Percentiles rank a stretch among this genome's conserved stretches.
Conservation (phyloP, 768 basidiomycete genomes). For the Phanerochaete carnosa region DNA sequence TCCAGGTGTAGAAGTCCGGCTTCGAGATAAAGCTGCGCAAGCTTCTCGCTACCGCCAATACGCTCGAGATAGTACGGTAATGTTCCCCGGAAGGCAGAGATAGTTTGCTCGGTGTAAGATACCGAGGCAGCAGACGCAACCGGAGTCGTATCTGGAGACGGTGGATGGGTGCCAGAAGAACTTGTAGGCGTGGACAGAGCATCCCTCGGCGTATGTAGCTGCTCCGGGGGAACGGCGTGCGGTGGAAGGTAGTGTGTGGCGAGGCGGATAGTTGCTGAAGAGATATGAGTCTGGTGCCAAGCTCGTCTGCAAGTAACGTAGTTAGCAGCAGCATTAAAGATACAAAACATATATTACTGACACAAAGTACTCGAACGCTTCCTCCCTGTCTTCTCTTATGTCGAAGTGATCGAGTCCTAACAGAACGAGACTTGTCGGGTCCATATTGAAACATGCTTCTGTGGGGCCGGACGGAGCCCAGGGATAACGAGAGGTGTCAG, state of each 20-base stretch:
- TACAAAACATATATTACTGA: slow-evolving; percentile 33
- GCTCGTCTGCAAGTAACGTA: slow-evolving; percentile 55
- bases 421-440: slow-evolving; percentile 75
- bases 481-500: slow-evolving; percentile 46
- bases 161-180: slow-evolving; percentile 20
- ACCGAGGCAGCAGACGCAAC: slow-evolving; percentile 34
- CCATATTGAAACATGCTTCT: slow-evolving; percentile 79
- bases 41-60: slow-evolving; percentile 61
- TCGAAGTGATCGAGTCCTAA: slow-evolving; percentile 70
- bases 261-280: slow-evolving; percentile 75
- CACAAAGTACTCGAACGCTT: slow-evolving; percentile 82
- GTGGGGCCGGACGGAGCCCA: slow-evolving; percentile 43
- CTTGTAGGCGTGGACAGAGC: slow-evolving; percentile 11
- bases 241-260: slow-evolving; percentile 70
- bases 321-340: background rate
- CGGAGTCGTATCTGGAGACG: slow-evolving; percentile 27
- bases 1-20: slow-evolving; percentile 81
- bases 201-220: background rate
- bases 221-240: slow-evolving; percentile 31
- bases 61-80: slow-evolving; percentile 59
- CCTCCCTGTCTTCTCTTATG: slow-evolving; percentile 70
- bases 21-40: slow-evolving; percentile 76
- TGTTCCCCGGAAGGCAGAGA: slow-evolving; percentile 34
- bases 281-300: slow-evolving; percentile 75
- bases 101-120: slow-evolving; percentile 18